Evolutionary conservation across 805 yeast genomes (phyloP).

Genomic region (Teunomyces tritomae): DNA sequence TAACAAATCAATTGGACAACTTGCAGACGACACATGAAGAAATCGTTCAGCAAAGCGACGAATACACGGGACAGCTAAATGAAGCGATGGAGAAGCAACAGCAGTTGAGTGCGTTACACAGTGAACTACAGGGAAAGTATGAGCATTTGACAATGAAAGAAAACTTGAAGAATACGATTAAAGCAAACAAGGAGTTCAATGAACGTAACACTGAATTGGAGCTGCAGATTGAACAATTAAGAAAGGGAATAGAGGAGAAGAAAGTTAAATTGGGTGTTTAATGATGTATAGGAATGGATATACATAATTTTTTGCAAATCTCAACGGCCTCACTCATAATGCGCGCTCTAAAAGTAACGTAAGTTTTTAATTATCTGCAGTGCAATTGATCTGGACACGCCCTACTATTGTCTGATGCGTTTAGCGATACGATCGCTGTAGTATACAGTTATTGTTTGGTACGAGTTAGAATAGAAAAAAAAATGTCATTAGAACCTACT

Average conservation of each 20-base stretch:
- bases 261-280: constrained; percentile 20
- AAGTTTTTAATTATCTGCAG: neutral
- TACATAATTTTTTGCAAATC: neutral
- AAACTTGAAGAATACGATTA: constrained; percentile 17
- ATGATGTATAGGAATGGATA: neutral
- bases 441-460: neutral
- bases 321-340: too few species aligned
- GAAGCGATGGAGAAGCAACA: constrained; percentile 8
- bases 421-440: neutral
- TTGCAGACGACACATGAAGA: constrained; percentile 36
- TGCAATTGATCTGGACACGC: neutral
- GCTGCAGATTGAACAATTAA: constrained; percentile 27
- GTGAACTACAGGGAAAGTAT: constrained; percentile 11
- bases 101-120: constrained; percentile 4
- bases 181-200: constrained; percentile 39
- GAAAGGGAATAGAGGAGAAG: constrained; percentile 25
- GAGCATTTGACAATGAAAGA: constrained; percentile 19
- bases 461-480: neutral
- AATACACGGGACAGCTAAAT: constrained; percentile 16
- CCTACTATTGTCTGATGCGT: neutral
- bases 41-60: constrained; percentile 32
- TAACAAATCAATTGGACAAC: constrained; percentile 26
- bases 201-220: constrained; percentile 24
- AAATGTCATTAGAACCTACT: constrained; percentile 1
- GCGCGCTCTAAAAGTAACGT: neutral